phyloP scores from a whole-genome alignment of 2,329 filamentous ascomycete genomes.

The Dothidotthia symphoricarpi region DNA sequence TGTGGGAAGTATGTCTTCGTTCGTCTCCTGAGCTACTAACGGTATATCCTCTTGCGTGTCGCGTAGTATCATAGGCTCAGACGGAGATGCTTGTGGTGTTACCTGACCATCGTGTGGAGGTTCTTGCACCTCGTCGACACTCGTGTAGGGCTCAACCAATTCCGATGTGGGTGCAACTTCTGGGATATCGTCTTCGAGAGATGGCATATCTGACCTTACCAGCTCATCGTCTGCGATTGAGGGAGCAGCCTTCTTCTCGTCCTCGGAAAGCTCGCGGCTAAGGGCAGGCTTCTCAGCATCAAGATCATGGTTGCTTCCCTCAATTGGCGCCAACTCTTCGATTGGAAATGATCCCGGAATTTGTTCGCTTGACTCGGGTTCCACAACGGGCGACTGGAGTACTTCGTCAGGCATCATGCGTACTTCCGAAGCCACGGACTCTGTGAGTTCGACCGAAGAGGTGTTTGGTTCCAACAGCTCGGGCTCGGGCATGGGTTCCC shows the following conservation, averaged over 20 bases:
- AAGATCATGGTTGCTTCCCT: not conserved
- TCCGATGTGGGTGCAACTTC: slow-evolving; percentile 1
- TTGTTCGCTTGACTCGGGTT: slow-evolving; percentile 2
- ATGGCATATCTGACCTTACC: slow-evolving; percentile 2
- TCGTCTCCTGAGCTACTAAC: not conserved
- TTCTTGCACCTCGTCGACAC: too few relatives aligned
- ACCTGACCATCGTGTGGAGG: too few relatives aligned
- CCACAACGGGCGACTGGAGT: too few relatives aligned
- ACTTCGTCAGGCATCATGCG: too few relatives aligned
- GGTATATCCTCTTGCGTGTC: not conserved
- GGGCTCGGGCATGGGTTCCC: slow-evolving; percentile 3
- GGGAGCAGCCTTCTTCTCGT: slow-evolving; percentile 27
- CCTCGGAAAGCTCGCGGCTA: slow-evolving; percentile 36
- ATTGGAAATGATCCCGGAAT: not conserved
- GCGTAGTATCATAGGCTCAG: not conserved
- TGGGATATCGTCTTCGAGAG: not conserved
- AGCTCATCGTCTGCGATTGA: slow-evolving; percentile 9
- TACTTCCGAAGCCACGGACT: too few relatives aligned
- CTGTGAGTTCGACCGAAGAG: too few relatives aligned
- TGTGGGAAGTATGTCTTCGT: not conserved
- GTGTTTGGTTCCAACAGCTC: too few relatives aligned
- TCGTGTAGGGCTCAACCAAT: too few relatives aligned
- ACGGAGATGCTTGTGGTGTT: not conserved
- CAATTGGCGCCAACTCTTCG: not conserved
- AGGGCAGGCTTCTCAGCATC: slow-evolving; percentile 16